phyloP scores from a whole-genome alignment of 768 basidiomycete species.

The Tephrocybe rancida region DNA sequence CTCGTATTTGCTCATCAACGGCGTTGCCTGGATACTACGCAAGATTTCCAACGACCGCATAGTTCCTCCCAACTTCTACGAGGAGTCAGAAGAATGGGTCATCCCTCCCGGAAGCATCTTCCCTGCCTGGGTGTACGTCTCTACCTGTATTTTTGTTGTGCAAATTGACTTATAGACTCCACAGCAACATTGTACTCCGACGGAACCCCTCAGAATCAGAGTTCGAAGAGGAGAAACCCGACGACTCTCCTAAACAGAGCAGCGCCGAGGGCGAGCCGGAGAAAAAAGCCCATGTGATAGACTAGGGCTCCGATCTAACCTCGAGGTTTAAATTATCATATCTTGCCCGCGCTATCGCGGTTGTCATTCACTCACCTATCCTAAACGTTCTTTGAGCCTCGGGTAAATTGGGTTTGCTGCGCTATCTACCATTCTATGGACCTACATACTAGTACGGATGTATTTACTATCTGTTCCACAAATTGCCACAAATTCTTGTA shows the following conservation, averaged over 20 bases:
- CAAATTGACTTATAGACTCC: neutral
- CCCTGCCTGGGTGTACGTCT: conserved; percentile 67
- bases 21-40: conserved; percentile 58
- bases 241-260: neutral
- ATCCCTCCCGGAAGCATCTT: conserved; percentile 72
- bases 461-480: too few relatives aligned
- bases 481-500: too few relatives aligned
- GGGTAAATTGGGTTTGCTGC: too few relatives aligned
- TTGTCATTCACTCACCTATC: too few relatives aligned
- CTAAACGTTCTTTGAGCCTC: too few relatives aligned
- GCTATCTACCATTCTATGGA: too few relatives aligned
- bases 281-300: conserved; percentile 1
- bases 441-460: too few relatives aligned
- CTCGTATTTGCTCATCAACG: conserved; percentile 75
- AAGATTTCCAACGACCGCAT: conserved; percentile 61
- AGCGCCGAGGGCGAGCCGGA: neutral
- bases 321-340: too few relatives aligned
- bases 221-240: neutral
- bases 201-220: neutral
- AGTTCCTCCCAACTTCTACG: conserved; percentile 64
- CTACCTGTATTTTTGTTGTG: neutral
- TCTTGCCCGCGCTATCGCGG: too few relatives aligned
- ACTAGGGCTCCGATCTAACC: too few relatives aligned
- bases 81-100: conserved; percentile 67
- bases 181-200: neutral